Percentiles rank a stretch among this genome's conserved stretches.
These are phyloP conservation scores for Dendrocalamus sinicus DNA, from an alignment of 176 grass and related monocot species.

Conservation along the genomic window DNA sequence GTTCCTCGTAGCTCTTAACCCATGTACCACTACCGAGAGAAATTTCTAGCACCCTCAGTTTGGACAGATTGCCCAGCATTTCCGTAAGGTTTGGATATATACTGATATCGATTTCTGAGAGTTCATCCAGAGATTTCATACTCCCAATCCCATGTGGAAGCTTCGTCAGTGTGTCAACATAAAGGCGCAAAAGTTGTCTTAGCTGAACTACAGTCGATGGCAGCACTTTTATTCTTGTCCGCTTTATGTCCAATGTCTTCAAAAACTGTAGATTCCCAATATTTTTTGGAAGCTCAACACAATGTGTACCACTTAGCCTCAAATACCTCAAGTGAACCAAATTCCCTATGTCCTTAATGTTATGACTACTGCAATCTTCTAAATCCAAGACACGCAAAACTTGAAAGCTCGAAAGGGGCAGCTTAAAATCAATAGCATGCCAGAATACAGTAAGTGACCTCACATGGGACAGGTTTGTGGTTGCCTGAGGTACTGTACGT, in stretches of 20 bases:
- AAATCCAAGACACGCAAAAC: not conserved
- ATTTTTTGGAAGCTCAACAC: not conserved
- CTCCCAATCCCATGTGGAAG: no score
- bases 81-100: no score
- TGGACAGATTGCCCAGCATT: no score
- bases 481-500: not conserved
- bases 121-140: no score
- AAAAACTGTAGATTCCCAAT: constrained; percentile 20
- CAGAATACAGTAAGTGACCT: constrained; percentile 10
- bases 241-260: constrained; percentile 2
- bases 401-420: not conserved
- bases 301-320: not conserved
- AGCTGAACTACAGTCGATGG: constrained; percentile 1
- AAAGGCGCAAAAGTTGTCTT: no score
- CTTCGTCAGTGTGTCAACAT: no score
- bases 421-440: not conserved
- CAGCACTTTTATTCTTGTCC: not conserved
- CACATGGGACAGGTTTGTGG: not conserved
- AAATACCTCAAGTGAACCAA: constrained; percentile 39
- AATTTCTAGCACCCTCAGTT: not conserved
- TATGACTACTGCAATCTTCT: not conserved
- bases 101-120: no score
- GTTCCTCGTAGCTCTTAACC: not conserved
- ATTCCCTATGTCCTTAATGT: not conserved
- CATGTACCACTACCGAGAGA: not conserved